A percentile compares a stretch with the other conserved stretches of the same genome.
Evolutionary conservation across 1,284 basidiomycete genomes (phyloP).

Genomic region (Sporisorium graminicola): DNA sequence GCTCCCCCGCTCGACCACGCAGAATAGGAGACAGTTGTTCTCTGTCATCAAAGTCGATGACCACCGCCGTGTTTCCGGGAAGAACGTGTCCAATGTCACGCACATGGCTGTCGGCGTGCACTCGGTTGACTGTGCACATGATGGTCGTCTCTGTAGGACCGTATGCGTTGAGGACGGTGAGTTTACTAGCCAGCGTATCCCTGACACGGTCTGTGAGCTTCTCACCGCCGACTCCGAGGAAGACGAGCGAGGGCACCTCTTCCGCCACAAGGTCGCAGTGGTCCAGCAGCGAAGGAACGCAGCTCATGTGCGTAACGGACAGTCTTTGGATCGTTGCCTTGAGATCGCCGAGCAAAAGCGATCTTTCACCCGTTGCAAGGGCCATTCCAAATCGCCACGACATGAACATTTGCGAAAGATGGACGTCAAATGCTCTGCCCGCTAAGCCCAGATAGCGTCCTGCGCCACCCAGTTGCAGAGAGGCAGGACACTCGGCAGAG

Average conservation of each 20-base stretch:
- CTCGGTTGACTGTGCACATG: slow-evolving; percentile 73
- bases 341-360: slow-evolving; percentile 73
- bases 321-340: slow-evolving; percentile 72
- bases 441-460: slow-evolving; percentile 23
- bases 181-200: slow-evolving; percentile 74
- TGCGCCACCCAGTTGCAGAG: slow-evolving; percentile 11
- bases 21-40: slow-evolving; percentile 71
- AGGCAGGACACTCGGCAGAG: slow-evolving; percentile 18
- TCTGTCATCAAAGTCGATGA: slow-evolving; percentile 40
- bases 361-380: slow-evolving; percentile 71
- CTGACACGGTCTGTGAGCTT: slow-evolving; percentile 75
- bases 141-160: slow-evolving; percentile 74
- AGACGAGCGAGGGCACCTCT: slow-evolving; percentile 71
- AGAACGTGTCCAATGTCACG: slow-evolving; percentile 73
- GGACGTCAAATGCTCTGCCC: slow-evolving; percentile 74
- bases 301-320: slow-evolving; percentile 74
- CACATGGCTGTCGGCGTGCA: slow-evolving; percentile 72
- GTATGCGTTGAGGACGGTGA: slow-evolving; percentile 74
- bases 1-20: slow-evolving; percentile 73
- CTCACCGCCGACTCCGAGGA: slow-evolving; percentile 74
- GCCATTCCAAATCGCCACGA: slow-evolving; percentile 73
- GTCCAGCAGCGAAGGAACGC: slow-evolving; percentile 75
- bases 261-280: slow-evolving; percentile 72
- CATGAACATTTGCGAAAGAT: slow-evolving; percentile 73
- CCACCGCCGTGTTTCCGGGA: slow-evolving; percentile 69